Base-by-base conservation (phyloP, 108 stramenopile species). In the Mediolabrus comicus region DNA sequence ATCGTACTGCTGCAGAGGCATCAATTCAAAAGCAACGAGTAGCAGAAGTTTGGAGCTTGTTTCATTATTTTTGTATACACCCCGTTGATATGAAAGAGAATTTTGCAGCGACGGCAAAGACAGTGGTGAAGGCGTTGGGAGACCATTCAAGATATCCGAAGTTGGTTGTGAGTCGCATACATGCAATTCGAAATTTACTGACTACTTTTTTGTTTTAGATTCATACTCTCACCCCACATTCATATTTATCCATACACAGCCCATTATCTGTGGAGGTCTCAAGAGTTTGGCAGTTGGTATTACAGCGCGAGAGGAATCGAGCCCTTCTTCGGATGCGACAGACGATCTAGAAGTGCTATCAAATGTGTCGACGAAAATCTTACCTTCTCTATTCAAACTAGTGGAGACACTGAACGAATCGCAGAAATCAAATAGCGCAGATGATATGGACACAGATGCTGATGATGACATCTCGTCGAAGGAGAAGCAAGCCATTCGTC, bases 131-230 rank as follows among this genome's bases (percentile, higher is more conserved):
- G 39, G 92, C 90, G 3, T 69, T 91, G 72, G 77, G 83, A 5
- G 92, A 94, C 77, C 63, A 80, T 64, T 61, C 63, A 39, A 59
- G 90, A n/a, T 94, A 94, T 62, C 92, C 92, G 13, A 71, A 89
- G 73, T 79, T 93, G 32, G 58, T 90, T 55, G 86, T 87, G 77
- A 85, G 86, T 85, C 22, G 0, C 14, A 13, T 11, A 54, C 11
- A 22, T 35, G 29, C 39, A 41, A 43, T 55, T 39, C 36, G 26
- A 16, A 14, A 24, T 19, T 32, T 36, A 24, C 43, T 14, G 34
- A 27, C 26, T 51, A 30, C 25, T 54, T 53, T 66, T 36, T 35
- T 11, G 49, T 58, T 62, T 41, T 34, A 25, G 17, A 53, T 11
- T 58, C 34, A 51, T 54, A 16, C 24, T 67, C 12, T 56, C 24